Conservation (phyloP, 305 asterid species). For the Solanum aculeatissimum region DNA sequence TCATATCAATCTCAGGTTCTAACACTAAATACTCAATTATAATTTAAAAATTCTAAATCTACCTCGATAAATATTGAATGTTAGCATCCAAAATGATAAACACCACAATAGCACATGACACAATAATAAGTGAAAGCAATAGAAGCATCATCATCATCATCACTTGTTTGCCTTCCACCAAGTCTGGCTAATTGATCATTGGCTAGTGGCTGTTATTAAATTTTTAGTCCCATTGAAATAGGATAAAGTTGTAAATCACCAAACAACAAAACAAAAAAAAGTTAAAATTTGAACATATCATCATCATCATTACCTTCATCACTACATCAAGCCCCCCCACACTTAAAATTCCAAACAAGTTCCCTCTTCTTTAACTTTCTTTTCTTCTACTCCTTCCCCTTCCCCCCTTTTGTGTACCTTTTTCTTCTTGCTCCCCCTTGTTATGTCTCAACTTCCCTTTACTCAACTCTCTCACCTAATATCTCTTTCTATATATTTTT, state of each 20-base stretch:
- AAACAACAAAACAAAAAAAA: slow-evolving; percentile 8
- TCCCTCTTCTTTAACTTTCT: slow-evolving; percentile 15
- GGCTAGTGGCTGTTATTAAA: slow-evolving; percentile 3
- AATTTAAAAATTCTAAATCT: neutral
- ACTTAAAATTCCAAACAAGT: slow-evolving; percentile 28
- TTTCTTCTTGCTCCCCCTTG: slow-evolving; percentile 12
- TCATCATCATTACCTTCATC: slow-evolving; percentile 46
- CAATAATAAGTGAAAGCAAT: neutral
- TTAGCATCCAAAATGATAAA: neutral
- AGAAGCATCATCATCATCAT: neutral
- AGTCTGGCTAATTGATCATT: slow-evolving; percentile 7
- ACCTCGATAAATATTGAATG: accelerated
- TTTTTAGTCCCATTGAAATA: slow-evolving; percentile 13
- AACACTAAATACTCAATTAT: neutral
- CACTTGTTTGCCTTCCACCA: slow-evolving; percentile 1
- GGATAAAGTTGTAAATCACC: neutral
- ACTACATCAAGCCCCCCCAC: slow-evolving; percentile 26
- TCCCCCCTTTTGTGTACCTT: slow-evolving; percentile 20
- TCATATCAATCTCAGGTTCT: neutral
- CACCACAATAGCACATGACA: neutral
- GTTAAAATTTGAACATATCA: slow-evolving; percentile 21
- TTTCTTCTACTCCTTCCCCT: slow-evolving; percentile 14
- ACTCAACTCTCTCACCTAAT: neutral
- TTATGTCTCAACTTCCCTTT: slow-evolving; percentile 14
- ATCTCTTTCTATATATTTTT: neutral